Conservation (phyloP, 1,284 basidiomycete genomes). For the Irpex rosettiformis region DNA sequence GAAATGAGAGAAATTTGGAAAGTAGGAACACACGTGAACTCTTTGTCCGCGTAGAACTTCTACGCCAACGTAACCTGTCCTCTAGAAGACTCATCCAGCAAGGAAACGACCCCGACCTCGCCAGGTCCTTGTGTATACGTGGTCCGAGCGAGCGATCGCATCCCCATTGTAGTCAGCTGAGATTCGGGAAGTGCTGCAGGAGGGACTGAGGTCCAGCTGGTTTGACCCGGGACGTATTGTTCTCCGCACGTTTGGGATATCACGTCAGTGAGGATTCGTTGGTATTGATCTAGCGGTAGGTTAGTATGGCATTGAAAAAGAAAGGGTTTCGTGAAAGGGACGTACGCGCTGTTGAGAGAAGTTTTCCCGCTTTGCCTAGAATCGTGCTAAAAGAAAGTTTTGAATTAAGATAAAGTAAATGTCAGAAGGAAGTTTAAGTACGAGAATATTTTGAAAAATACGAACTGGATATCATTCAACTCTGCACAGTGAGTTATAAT, state of each 20-base stretch:
- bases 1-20: no score
- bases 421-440: constrained; percentile 3
- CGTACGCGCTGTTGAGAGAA: constrained; percentile 57
- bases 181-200: not conserved
- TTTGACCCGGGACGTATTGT: constrained; percentile 15
- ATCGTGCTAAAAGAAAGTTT: constrained; percentile 55
- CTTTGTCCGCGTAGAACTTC: no score
- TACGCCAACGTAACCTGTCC: no score
- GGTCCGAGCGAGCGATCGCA: no score
- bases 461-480: constrained; percentile 62
- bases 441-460: no score
- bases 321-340: constrained; percentile 6
- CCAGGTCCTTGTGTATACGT: no score
- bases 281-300: constrained; percentile 47
- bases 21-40: no score
- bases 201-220: not conserved
- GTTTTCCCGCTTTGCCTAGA: constrained; percentile 57
- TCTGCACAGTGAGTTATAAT: constrained; percentile 53
- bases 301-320: not conserved
- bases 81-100: no score
- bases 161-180: no score
- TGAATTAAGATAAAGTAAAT: not conserved
- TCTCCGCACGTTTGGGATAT: constrained; percentile 30
- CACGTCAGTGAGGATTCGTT: constrained; percentile 53
- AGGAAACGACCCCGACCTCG: no score